Conservation (phyloP, 257 asterid genomes). For the Nicotiana tomentosiformis region DNA sequence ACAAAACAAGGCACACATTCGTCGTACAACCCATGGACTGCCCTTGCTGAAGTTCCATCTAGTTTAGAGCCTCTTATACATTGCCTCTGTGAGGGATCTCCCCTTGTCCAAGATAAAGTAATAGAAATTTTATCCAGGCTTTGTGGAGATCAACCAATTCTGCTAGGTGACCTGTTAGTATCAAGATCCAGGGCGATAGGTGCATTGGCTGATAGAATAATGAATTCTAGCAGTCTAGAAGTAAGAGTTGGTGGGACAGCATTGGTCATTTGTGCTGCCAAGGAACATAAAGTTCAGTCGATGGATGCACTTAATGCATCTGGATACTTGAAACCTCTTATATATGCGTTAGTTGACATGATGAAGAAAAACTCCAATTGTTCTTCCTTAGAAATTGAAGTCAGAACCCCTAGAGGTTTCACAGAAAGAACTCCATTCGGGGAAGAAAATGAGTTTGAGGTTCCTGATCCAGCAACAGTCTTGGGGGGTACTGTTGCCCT, state of each 20-base stretch:
- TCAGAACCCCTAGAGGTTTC: constrained; percentile 43
- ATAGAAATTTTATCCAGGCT: constrained; percentile 70
- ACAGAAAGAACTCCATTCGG: constrained; percentile 43
- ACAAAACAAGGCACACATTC: constrained; percentile 45
- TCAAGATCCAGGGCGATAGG: constrained; percentile 45
- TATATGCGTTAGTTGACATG: constrained; percentile 64
- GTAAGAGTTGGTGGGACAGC: constrained; percentile 73
- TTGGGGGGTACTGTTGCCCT: constrained; percentile 66
- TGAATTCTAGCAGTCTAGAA: constrained; percentile 65
- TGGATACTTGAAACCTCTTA: constrained; percentile 64
- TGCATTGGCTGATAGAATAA: constrained; percentile 61
- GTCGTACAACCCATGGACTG: constrained; percentile 36
- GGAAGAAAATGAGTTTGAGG: constrained; percentile 47
- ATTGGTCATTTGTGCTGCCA: constrained; percentile 66
- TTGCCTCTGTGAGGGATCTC: constrained; percentile 69
- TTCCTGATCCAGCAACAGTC: constrained; percentile 66
- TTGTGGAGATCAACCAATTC: constrained; percentile 59
- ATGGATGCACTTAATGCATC: constrained; percentile 57
- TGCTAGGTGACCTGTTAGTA: constrained; percentile 46
- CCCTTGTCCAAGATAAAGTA: constrained; percentile 54
- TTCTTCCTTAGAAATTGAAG: constrained; percentile 43
- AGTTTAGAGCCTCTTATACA: constrained; percentile 55
- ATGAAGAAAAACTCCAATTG: constrained; percentile 46
- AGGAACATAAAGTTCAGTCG: constrained; percentile 48
- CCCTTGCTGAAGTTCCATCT: constrained; percentile 57